A percentile compares a stretch with the other conserved stretches of the same genome.
phyloP scores from a whole-genome alignment of 1,139 yeast species.

The Zygoascus sp. region DNA sequence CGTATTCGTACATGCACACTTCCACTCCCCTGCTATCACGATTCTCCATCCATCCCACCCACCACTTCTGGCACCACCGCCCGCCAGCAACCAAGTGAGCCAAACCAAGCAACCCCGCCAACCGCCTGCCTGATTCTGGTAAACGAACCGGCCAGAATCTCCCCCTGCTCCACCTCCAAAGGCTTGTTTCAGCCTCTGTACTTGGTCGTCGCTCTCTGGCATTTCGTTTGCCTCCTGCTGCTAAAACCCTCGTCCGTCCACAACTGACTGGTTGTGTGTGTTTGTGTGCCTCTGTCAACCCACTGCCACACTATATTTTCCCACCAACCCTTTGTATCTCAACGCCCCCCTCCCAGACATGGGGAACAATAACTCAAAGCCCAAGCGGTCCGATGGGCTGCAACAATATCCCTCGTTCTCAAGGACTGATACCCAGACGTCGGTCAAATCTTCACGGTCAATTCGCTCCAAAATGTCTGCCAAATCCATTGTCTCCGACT shows the following conservation, averaged over 20 bases:
- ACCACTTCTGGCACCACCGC: too few relatives aligned
- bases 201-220: too few relatives aligned
- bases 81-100: too few relatives aligned
- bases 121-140: too few relatives aligned
- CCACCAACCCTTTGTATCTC: not conserved
- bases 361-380: conserved; percentile 36
- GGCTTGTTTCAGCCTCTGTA: too few relatives aligned
- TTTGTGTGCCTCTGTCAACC: not conserved
- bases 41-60: too few relatives aligned
- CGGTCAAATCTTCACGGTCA: conserved; percentile 35
- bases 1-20: too few relatives aligned
- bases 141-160: too few relatives aligned
- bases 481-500: conserved; percentile 25
- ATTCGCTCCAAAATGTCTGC: conserved; percentile 30
- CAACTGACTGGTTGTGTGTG: too few relatives aligned
- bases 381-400: conserved; percentile 30
- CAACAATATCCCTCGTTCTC: conserved; percentile 38
- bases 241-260: not conserved
- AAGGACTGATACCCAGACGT: conserved; percentile 41
- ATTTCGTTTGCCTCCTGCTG: not conserved
- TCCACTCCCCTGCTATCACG: too few relatives aligned
- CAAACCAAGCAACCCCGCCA: too few relatives aligned
- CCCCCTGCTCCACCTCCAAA: too few relatives aligned
- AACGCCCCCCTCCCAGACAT: conserved; percentile 20
- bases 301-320: not conserved